Evolutionary conservation across 2,329 filamentous ascomycete genomes (phyloP).

Genomic region (Zopfia rhizophila): DNA sequence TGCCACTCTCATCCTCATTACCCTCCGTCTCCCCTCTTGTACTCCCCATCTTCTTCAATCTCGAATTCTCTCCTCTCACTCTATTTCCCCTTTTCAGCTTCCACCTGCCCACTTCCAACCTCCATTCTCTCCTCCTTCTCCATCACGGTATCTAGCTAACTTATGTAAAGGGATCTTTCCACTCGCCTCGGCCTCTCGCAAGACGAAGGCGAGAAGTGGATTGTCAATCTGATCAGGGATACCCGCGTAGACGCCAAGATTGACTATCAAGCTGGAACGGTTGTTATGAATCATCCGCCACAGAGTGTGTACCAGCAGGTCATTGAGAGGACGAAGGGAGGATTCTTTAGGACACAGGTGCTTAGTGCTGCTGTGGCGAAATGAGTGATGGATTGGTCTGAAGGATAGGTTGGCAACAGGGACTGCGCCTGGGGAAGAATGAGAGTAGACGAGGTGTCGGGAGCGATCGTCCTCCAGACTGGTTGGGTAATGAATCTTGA

Average conservation of each 20-base stretch:
- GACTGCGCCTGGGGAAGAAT: too few species aligned
- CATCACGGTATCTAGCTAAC: constrained; percentile 28
- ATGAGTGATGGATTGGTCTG: too few species aligned
- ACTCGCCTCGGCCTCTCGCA: constrained; percentile 89
- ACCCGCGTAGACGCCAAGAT: constrained; percentile 98
- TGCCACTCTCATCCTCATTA: background rate
- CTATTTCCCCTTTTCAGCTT: constrained; percentile 1
- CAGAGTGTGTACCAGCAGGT: constrained; percentile 99
- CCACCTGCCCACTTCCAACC: constrained; percentile 1
- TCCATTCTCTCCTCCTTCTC: background rate
- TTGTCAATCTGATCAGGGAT: constrained; percentile 98
- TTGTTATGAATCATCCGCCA: constrained; percentile 99
- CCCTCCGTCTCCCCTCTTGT: background rate
- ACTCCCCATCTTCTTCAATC: constrained; percentile 1
- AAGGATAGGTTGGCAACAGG: too few species aligned
- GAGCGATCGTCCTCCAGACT: too few species aligned
- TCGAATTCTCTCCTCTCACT: background rate
- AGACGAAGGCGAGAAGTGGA: constrained; percentile 99
- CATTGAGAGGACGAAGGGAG: constrained; percentile 98
- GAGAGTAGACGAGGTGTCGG: too few species aligned
- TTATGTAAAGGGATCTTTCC: constrained; percentile 75
- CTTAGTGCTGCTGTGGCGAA: constrained; percentile 70
- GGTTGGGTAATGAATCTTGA: too few species aligned
- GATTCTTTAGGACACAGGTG: constrained; percentile 98
- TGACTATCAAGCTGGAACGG: constrained; percentile 97